These are phyloP conservation scores for Auriscalpium orientale DNA, from an alignment of 768 basidiomycete genomes.

Conservation along the genomic window DNA sequence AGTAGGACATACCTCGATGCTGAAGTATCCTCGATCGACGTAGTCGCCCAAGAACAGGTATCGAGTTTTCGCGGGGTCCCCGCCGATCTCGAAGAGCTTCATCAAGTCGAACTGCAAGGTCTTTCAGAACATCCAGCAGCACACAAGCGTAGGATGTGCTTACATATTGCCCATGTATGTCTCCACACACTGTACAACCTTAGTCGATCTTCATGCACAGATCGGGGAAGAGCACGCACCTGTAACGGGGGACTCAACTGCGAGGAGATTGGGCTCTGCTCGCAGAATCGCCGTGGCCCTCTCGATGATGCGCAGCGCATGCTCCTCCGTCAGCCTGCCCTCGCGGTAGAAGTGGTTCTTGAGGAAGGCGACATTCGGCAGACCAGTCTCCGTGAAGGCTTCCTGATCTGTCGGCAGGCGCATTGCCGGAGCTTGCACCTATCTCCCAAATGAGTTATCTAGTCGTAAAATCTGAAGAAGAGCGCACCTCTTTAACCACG, in stretches of 20 bases:
- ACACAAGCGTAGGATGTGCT: slow-evolving; percentile 23
- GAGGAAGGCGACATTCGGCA: slow-evolving; percentile 89
- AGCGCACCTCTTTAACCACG: slow-evolving; percentile 86
- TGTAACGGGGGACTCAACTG: slow-evolving; percentile 96
- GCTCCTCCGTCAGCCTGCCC: slow-evolving; percentile 87
- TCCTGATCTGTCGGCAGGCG: slow-evolving; percentile 84
- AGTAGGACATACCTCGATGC: slow-evolving; percentile 45
- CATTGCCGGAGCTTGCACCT: slow-evolving; percentile 99
- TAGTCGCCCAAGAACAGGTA: slow-evolving; percentile 74
- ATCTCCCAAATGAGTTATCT: slow-evolving; percentile 5
- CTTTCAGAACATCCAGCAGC: slow-evolving; percentile 5
- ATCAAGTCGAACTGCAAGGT: slow-evolving; percentile 58
- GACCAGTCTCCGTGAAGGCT: slow-evolving; percentile 83
- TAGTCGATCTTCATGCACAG: slow-evolving; percentile 20
- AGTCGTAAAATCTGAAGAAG: no score
- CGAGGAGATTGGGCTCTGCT: slow-evolving; percentile 82
- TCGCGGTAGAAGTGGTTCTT: slow-evolving; percentile 99
- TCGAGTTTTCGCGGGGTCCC: slow-evolving; percentile 64
- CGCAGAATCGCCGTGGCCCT: slow-evolving; percentile 79
- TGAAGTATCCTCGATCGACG: slow-evolving; percentile 71
- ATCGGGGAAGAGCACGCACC: slow-evolving; percentile 39
- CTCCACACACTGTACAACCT: slow-evolving; percentile 57
- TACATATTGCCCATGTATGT: slow-evolving; percentile 99
- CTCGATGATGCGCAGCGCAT: slow-evolving; percentile 89
- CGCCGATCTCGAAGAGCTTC: slow-evolving; percentile 75